Conservation (phyloP, 805 yeast genomes). For the Aciculoconidium aculeatum region DNA sequence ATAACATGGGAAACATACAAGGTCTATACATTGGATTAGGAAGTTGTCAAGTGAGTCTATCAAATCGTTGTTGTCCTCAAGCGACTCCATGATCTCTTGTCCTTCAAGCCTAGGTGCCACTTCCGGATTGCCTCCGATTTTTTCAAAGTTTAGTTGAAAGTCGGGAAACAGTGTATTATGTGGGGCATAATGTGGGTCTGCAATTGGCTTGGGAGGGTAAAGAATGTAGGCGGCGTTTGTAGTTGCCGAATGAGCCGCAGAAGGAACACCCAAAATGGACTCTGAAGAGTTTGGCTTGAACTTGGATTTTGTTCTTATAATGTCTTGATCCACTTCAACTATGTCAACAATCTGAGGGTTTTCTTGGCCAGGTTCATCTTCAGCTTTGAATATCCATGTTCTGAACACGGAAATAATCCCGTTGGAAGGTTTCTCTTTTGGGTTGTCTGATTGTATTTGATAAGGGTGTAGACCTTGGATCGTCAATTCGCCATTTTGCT, state of each 20-base stretch:
- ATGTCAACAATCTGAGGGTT: too few species aligned
- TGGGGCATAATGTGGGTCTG: too few species aligned
- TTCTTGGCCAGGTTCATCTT: not conserved
- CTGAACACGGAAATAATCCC: not conserved
- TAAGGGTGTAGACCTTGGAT: conserved; percentile 28
- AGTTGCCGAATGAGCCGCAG: conserved; percentile 3
- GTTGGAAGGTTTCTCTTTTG: not conserved
- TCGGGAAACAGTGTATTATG: too few species aligned
- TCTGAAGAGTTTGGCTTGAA: conserved; percentile 7
- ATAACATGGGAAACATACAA: too few species aligned
- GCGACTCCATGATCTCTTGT: too few species aligned
- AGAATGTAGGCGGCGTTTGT: conserved; percentile 1
- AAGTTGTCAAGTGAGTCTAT: too few species aligned
- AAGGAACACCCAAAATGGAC: conserved; percentile 3
- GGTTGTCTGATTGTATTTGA: conserved; percentile 8
- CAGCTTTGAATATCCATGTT: not conserved
- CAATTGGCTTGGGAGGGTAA: too few species aligned
- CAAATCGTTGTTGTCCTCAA: too few species aligned
- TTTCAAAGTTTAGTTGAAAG: too few species aligned
- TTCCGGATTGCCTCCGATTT: too few species aligned
- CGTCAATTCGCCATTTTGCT: conserved; percentile 21
- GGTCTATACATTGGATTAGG: too few species aligned
- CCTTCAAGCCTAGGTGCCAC: too few species aligned
- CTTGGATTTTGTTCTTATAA: not conserved
- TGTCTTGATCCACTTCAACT: conserved; percentile 1